Percentiles rank a stretch among this genome's conserved stretches.
These are phyloP conservation scores for Fusarium sp. DNA, from an alignment of 2,329 filamentous ascomycete species.

Conservation along the genomic window DNA sequence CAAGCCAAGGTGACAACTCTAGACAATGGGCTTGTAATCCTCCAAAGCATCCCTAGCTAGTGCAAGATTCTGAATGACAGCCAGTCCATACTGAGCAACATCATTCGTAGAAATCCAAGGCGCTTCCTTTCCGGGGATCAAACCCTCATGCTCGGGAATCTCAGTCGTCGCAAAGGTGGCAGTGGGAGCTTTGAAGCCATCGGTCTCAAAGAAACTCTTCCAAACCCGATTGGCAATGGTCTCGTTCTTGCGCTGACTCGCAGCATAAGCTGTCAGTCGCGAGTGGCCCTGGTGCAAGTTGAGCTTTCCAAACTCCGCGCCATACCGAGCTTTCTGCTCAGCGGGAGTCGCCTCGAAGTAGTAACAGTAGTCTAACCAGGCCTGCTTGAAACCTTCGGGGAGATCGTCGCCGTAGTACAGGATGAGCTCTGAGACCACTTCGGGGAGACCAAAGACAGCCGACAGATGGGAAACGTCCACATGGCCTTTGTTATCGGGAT, in stretches of 20 bases:
- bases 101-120: slow-evolving; percentile 70
- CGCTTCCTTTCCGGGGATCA: slow-evolving; percentile 66
- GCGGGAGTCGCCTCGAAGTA: slow-evolving; percentile 64
- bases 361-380: slow-evolving; percentile 71
- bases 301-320: slow-evolving; percentile 60
- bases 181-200: slow-evolving; percentile 57
- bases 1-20: not conserved
- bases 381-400: slow-evolving; percentile 63
- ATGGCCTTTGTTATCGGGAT: slow-evolving; percentile 64
- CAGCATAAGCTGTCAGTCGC: slow-evolving; percentile 67
- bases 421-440: slow-evolving; percentile 68
- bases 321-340: slow-evolving; percentile 67
- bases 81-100: slow-evolving; percentile 67
- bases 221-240: slow-evolving; percentile 65
- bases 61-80: slow-evolving; percentile 68
- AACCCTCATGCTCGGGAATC: slow-evolving; percentile 58
- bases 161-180: slow-evolving; percentile 54
- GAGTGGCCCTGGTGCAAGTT: slow-evolving; percentile 69
- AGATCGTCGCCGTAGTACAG: slow-evolving; percentile 61
- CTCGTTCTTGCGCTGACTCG: slow-evolving; percentile 57
- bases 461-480: slow-evolving; percentile 68
- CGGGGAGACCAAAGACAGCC: slow-evolving; percentile 69
- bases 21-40: slow-evolving; percentile 10
- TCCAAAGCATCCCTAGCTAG: slow-evolving; percentile 45
- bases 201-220: slow-evolving; percentile 64